Percentiles rank a stretch among this genome's conserved stretches.
These are phyloP conservation scores for Rosa rugosa DNA, from an alignment of 306 rosid genomes.

Conservation along the genomic window DNA sequence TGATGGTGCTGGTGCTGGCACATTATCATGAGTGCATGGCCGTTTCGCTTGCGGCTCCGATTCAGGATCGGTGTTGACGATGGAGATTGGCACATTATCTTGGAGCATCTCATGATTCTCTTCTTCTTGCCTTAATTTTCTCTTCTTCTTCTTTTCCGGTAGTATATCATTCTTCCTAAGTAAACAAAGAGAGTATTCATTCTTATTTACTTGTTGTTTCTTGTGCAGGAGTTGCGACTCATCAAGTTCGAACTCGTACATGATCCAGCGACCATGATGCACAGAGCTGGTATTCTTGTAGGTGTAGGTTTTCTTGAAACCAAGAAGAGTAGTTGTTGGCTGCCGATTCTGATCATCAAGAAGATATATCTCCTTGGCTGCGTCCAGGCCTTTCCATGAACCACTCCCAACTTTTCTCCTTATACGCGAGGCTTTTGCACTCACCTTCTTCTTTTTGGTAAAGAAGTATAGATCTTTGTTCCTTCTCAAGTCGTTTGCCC, in stretches of 20 bases:
- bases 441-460: not conserved
- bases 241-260: not conserved
- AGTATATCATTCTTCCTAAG: not conserved
- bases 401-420: not conserved
- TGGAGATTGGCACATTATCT: no score
- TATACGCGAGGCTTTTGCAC: not conserved
- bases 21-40: not conserved
- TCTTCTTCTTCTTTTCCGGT: not conserved
- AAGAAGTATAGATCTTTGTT: conserved; percentile 2
- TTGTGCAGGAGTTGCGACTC: not conserved
- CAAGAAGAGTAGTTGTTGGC: not conserved
- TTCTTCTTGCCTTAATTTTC: not conserved
- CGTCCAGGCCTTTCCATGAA: not conserved
- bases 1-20: not conserved
- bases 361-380: not conserved
- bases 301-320: not conserved
- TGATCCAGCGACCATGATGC: not conserved
- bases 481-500: not conserved
- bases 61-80: not conserved
- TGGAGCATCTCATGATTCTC: not conserved
- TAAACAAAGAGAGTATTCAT: not conserved
- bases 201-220: not conserved
- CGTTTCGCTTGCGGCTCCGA: not conserved
- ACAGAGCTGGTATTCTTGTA: not conserved
- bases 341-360: not conserved